Evolutionary conservation across 164 flowering plant species (phyloP).

Genomic region (Pachysandra terminalis): DNA sequence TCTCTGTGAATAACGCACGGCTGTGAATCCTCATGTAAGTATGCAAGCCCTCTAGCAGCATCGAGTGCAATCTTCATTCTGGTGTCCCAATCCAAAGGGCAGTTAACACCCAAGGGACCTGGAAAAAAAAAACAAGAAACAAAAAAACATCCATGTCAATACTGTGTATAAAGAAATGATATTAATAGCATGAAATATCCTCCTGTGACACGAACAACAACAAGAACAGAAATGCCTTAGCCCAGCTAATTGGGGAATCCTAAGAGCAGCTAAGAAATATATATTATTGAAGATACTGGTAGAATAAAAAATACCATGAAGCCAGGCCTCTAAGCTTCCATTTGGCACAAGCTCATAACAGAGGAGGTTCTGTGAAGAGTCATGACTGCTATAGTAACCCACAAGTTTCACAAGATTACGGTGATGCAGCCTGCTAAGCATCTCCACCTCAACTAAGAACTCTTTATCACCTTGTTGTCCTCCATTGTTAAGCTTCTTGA

Average conservation of each 20-base stretch:
- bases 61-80: constrained; percentile 62
- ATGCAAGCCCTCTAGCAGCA: constrained; percentile 61
- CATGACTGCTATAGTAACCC: constrained; percentile 3
- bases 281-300: too few species aligned
- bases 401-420: constrained; percentile 7
- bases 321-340: constrained; percentile 9
- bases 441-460: constrained; percentile 10
- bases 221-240: neutral
- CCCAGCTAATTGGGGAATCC: neutral
- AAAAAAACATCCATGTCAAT: neutral
- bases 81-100: constrained; percentile 53
- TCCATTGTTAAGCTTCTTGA: constrained; percentile 1
- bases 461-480: constrained; percentile 3
- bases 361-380: neutral
- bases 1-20: constrained; percentile 59
- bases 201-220: neutral
- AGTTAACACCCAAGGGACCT: constrained; percentile 47
- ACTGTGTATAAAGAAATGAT: neutral
- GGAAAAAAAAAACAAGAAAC: too few species aligned
- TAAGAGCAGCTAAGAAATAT: neutral
- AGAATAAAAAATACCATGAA: neutral
- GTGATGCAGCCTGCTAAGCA: constrained; percentile 10
- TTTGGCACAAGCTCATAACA: constrained; percentile 7
- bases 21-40: constrained; percentile 56
- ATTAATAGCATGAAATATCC: neutral